Conservation (phyloP, 2,329 filamentous ascomycete genomes). For the Penicillium capsulatum region DNA sequence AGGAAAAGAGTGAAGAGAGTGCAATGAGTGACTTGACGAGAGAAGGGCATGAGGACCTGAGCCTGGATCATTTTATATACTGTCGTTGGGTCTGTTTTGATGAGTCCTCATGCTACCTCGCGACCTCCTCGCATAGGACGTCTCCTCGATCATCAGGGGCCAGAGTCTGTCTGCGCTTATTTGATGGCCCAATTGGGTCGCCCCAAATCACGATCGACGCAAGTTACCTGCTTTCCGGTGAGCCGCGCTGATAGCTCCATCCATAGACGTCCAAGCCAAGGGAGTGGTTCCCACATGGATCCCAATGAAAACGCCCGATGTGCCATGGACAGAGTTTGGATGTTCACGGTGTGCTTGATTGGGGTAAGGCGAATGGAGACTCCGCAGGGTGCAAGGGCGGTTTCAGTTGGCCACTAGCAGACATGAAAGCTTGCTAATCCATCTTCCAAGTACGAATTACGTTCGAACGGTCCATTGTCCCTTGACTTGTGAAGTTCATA, state of each 20-base stretch:
- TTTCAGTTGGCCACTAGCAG: background rate
- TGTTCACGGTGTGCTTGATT: conserved; percentile 3
- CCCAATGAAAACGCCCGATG: conserved; percentile 7
- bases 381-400: conserved; percentile 6
- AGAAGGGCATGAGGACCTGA: background rate
- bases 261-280: conserved; percentile 3
- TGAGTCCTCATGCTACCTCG: conserved; percentile 8
- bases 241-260: no score
- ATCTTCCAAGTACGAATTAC: no score
- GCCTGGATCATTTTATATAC: conserved; percentile 23
- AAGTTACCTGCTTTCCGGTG: background rate
- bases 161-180: conserved; percentile 6
- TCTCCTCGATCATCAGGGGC: conserved; percentile 9
- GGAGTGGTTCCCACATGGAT: conserved; percentile 17
- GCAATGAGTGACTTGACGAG: conserved; percentile 17
- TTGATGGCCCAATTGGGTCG: conserved; percentile 4
- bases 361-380: background rate
- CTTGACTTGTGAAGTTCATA: no score
- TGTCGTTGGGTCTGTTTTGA: conserved; percentile 9
- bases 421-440: background rate
- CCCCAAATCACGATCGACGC: conserved; percentile 3
- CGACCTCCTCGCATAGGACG: conserved; percentile 16
- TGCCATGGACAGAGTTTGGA: background rate
- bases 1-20: conserved; percentile 23
- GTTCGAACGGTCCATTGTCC: no score